These are phyloP conservation scores for Plasmodium adleri DNA, from an alignment of 169 alveolate genomes.

Conservation along the genomic window DNA sequence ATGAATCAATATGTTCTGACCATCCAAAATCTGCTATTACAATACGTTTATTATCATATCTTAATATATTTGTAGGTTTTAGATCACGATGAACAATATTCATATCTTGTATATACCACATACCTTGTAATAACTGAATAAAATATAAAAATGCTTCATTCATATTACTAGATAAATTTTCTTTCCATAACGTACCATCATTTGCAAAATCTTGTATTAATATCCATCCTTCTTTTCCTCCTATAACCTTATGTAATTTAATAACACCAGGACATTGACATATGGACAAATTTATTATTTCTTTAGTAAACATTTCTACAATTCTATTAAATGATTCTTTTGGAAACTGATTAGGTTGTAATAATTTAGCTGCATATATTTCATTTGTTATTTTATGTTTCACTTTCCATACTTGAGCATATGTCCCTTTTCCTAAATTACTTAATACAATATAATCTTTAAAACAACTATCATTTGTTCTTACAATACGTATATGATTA, in stretches of 20 bases:
- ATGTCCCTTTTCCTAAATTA: slow-evolving; percentile 87
- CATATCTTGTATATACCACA: slow-evolving; percentile 84
- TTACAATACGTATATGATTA: slow-evolving; percentile 49
- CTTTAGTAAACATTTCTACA: slow-evolving; percentile 85
- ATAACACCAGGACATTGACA: slow-evolving; percentile 91
- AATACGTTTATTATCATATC: slow-evolving; percentile 78
- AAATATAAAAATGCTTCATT: slow-evolving; percentile 85
- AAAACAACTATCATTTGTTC: slow-evolving; percentile 71
- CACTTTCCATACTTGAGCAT: slow-evolving; percentile 88
- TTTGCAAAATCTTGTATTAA: slow-evolving; percentile 86
- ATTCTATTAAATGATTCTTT: slow-evolving; percentile 83
- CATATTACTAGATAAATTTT: slow-evolving; percentile 81
- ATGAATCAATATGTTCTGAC: slow-evolving; percentile 84
- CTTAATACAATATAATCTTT: slow-evolving; percentile 62
- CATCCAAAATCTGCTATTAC: slow-evolving; percentile 89
- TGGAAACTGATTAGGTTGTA: slow-evolving; percentile 87
- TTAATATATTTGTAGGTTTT: slow-evolving; percentile 87
- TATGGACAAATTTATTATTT: slow-evolving; percentile 83
- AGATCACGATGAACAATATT: slow-evolving; percentile 86
- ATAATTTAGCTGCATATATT: slow-evolving; percentile 86
- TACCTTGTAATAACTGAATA: slow-evolving; percentile 86
- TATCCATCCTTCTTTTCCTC: slow-evolving; percentile 87
- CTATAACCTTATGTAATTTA: slow-evolving; percentile 83
- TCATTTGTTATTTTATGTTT: slow-evolving; percentile 80
- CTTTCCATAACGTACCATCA: slow-evolving; percentile 89